phyloP scores from a whole-genome alignment of 192 early-diverging fungal species.

The Gigaspora rosea region DNA sequence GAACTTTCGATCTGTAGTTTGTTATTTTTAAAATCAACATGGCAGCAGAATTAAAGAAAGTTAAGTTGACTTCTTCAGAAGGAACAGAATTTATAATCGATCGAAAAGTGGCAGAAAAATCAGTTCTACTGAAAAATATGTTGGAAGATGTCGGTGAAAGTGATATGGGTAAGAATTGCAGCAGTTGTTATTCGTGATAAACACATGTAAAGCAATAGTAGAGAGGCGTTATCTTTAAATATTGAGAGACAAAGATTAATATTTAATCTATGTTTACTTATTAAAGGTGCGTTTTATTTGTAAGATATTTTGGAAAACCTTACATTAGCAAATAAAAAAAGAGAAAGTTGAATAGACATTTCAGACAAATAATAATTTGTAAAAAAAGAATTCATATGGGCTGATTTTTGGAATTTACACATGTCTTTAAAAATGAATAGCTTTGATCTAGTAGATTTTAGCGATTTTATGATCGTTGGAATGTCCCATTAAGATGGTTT shows the following conservation, averaged over 20 bases:
- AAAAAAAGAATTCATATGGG: too few relatives aligned
- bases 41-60: conserved; percentile 22
- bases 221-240: too few relatives aligned
- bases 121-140: conserved; percentile 77
- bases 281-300: neutral
- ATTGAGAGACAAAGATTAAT: neutral
- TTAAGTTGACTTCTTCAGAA: conserved; percentile 50
- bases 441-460: too few relatives aligned
- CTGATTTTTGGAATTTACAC: too few relatives aligned
- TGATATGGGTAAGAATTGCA: conserved; percentile 42
- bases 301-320: neutral
- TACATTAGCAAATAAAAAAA: too few relatives aligned
- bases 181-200: neutral
- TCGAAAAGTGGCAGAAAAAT: conserved; percentile 65
- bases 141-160: conserved; percentile 74
- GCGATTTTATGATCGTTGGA: too few relatives aligned
- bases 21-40: neutral
- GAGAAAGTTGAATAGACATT: too few relatives aligned
- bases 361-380: too few relatives aligned
- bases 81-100: conserved; percentile 62
- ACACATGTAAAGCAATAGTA: too few relatives aligned
- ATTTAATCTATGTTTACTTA: neutral
- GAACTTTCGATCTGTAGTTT: neutral
- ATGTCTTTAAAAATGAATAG: too few relatives aligned
- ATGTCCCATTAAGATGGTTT: too few relatives aligned